Conservation (phyloP, 192 early-diverging fungal species). For the Diversispora epigaea region DNA sequence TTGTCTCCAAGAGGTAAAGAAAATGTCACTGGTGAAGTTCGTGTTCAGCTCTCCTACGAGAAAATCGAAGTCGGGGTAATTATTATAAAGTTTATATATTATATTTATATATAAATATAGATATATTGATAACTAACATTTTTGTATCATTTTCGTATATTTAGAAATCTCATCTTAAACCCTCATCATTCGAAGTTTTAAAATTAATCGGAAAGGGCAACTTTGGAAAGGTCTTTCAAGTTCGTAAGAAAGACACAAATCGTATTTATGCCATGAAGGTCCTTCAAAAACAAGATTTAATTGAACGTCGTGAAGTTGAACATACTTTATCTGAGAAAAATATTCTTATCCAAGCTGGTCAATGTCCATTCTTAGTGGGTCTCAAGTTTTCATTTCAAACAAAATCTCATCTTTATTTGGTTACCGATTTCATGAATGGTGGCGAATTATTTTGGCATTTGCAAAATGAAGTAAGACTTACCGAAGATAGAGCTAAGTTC, state of each 20-base stretch:
- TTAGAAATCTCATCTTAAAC: slow-evolving; percentile 45
- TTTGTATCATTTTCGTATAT: not conserved
- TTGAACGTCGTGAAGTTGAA: slow-evolving; percentile 70
- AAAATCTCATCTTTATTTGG: slow-evolving; percentile 70
- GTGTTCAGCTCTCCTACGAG: slow-evolving; percentile 45
- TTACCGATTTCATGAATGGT: slow-evolving; percentile 78
- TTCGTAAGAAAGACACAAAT: slow-evolving; percentile 75
- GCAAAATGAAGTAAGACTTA: slow-evolving; percentile 63
- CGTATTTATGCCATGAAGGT: slow-evolving; percentile 86
- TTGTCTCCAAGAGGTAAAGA: slow-evolving; percentile 29
- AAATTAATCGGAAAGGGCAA: slow-evolving; percentile 75
- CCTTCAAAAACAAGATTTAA: slow-evolving; percentile 70
- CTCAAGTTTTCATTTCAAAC: slow-evolving; percentile 82
- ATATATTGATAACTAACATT: not conserved
- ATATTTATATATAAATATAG: not conserved
- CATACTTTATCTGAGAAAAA: slow-evolving; percentile 79
- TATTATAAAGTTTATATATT: not conserved
- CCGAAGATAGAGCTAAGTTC: slow-evolving; percentile 64
- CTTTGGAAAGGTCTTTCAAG: slow-evolving; percentile 82
- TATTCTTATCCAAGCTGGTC: slow-evolving; percentile 62
- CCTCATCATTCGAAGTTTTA: slow-evolving; percentile 63
- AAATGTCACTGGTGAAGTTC: slow-evolving; percentile 47
- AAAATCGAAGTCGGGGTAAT: slow-evolving; percentile 26
- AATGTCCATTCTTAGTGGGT: slow-evolving; percentile 72
- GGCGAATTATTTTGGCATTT: slow-evolving; percentile 80